Evolutionary conservation across 2,329 filamentous ascomycete species (phyloP), one percentile per base, ranked within the genome.

Genomic region (Xylariaceae sp.): DNA sequence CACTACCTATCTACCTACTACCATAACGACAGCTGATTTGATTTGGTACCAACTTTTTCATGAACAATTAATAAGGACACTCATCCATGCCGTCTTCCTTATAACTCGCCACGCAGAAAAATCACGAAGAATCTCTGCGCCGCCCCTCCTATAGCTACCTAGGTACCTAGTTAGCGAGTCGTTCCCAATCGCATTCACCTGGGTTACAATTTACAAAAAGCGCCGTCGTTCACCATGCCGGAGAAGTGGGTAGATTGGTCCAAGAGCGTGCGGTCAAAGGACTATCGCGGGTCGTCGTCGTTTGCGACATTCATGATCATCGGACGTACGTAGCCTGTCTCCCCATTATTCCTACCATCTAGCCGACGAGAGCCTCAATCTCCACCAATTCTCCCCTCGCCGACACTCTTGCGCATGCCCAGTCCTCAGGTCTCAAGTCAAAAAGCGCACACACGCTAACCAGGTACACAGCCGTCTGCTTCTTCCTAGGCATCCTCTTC

Each of bases 401-500:
- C 19, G 19, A 19, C 19, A 19, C 1, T 19, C 19, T 19, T 19
- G 19, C 19, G 19, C 19, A 19, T 31, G 30, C 29, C 47, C 11
- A 3, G 31, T 29, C 29, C 48, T 40, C 19, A 43, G 7, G 32
- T 19, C 8, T 7, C 26, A 8, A 9, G 30, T 9, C 6, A 30
- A 4, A 34, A 4, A 44, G 35, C 34, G 41, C 12, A 41, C 9
- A 31, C 35, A 34, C 44, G 19, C 31, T 42, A 42, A 54, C 48
- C 43, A 45, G 30, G 5, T 32, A 11, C 32, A 27, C 65, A 91
- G 88, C 88, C 61, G 91, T 88, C 62, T 96, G 89, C 73, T 99
- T 99, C 83, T 96, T 97, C 82, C 87, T 99, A 61, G 94, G 94
- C 65, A 91, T 97, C 72, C 86, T 99, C 73, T 99, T 97, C 81